Base-by-base conservation (phyloP, 1,284 basidiomycete genomes). In the Pterulicium gracile region DNA sequence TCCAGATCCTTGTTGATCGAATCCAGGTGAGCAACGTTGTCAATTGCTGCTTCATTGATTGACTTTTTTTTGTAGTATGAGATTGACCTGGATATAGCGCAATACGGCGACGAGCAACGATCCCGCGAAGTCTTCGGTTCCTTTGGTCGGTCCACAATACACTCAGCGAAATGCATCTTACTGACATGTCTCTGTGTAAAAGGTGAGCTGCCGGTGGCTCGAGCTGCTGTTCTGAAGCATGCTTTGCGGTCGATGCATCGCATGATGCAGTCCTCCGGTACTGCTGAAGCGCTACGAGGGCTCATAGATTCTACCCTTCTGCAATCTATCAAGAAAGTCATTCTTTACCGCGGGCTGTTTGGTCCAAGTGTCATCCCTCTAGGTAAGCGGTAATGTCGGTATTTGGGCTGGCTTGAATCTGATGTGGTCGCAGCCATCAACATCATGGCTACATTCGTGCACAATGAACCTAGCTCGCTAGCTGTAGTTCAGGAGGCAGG, bases 391-490 rank as follows among this genome's bases (percentile, higher is more conserved):
- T n/a, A n/a, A n/a, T n/a, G n/a, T n/a, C n/a, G n/a, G n/a, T n/a
- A n/a, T n/a, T n/a, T n/a, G n/a, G n/a, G 34, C 46, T 23, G 48
- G 17, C 43, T 53, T 22, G 7, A 44, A 45, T 46, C 5, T n/a
- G n/a, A n/a, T n/a, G n/a, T n/a, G n/a, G n/a, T n/a, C n/a, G 15
- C 57, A 88, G 91, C 91, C 1, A 91, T 97, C 70, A 95, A 95
- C 64, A 89, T 97, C 60, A 93, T 97, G 84, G 84, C 95, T 3
- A 94, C 93, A 0, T 98, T 99, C 62, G 85, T 98, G 14, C 95
- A 99, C 71, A 99, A 98, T 57, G 96, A 99, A 65, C 96, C 96
- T 7, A 98, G 95, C 0, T 96, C 91, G 12, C 70, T 99, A 47
- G 69, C 79, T 1, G 87, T 94, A 45, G 83, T 99, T 32, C 96